Evolutionary conservation across 2,329 filamentous ascomycete genomes (phyloP), one percentile per base, ranked within the genome.

Genomic region (Thelonectria blattea): DNA sequence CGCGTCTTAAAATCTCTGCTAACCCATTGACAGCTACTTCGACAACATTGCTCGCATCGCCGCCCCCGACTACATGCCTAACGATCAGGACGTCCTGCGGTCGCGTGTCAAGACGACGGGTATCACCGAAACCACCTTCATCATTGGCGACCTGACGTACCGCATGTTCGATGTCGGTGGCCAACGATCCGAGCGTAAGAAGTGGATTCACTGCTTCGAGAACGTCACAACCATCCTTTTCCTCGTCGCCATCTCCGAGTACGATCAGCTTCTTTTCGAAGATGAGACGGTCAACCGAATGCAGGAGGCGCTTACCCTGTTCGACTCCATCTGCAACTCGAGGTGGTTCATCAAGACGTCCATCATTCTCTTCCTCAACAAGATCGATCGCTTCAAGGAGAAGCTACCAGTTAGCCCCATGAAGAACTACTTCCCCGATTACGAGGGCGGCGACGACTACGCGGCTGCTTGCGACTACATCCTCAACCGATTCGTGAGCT

Each of bases 181-280:
- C 67, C 93, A 97, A 80, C 88, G 93, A 76, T 97, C 92, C 7
- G 93, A 97, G 80, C 89, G 93, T 76, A 97, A 97, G 90, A 97
- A 97, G 87, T 97, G 93, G 93, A 97, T 97, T 71, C 93, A 97
- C 82, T 97, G 93, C 82, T 97, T 97, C 79, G 93, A 97, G 82
- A 97, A 97, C 72, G 93, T 97, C 73, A 97, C 93, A 9, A 96
- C 93, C 10, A 96, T 97, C 70, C 90, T 97, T 41, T 97, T 97
- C 88, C 82, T 97, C 57, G 94, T 97, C 68, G 94, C 94, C 78
- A 97, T 97, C 71, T 97, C 93, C 68, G 93, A 97, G 79, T 97
- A 97, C 82, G 93, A 97, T 76, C 93, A 97, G 81, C 84, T 97
- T 63, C 85, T 97, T 47, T 97, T 97, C 76, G 93, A 97, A 76